These are phyloP conservation scores for Multifurca ochricompacta DNA, from an alignment of 768 basidiomycete species.

Conservation along the genomic window DNA sequence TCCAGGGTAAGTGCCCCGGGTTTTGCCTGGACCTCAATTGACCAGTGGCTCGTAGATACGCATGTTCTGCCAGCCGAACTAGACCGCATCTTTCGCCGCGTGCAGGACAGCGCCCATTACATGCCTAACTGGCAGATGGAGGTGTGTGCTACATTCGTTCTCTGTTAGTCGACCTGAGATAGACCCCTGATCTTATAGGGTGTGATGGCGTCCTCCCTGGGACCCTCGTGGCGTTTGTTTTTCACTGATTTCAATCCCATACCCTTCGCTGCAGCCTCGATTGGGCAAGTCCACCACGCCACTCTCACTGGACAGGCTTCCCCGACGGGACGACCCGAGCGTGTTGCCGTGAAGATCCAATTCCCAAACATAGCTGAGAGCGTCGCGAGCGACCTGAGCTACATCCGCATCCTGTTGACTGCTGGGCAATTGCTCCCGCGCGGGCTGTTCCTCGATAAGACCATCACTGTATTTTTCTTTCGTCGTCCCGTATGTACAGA, in stretches of 20 bases:
- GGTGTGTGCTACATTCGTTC: slow-evolving; percentile 35
- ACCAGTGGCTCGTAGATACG: slow-evolving; percentile 51
- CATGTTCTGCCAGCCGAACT: slow-evolving; percentile 81
- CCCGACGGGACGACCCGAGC: slow-evolving; percentile 46
- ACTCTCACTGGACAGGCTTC: slow-evolving; percentile 45
- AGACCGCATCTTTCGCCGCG: slow-evolving; percentile 80
- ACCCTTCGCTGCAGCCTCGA: slow-evolving; percentile 93
- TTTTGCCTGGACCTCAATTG: not conserved
- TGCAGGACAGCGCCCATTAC: slow-evolving; percentile 94
- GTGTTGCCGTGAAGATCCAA: slow-evolving; percentile 83
- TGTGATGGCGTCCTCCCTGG: slow-evolving; percentile 73
- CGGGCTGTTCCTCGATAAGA: slow-evolving; percentile 85
- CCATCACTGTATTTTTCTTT: slow-evolving; percentile 50
- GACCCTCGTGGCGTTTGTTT: slow-evolving; percentile 58
- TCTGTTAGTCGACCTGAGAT: not conserved
- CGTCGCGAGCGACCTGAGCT: slow-evolving; percentile 81
- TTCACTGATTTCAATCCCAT: slow-evolving; percentile 76
- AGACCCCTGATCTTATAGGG: slow-evolving; percentile 29
- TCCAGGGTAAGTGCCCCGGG: slow-evolving; percentile 54
- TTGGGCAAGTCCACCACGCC: slow-evolving; percentile 90
- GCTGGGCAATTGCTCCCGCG: slow-evolving; percentile 77
- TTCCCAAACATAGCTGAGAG: slow-evolving; percentile 88
- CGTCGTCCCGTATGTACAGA: not conserved
- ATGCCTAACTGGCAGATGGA: slow-evolving; percentile 99
- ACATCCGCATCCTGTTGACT: slow-evolving; percentile 74